Percentiles rank a stretch among this genome's conserved stretches.
Conservation (phyloP, 768 basidiomycete species). For the Mycena sanguinolenta region DNA sequence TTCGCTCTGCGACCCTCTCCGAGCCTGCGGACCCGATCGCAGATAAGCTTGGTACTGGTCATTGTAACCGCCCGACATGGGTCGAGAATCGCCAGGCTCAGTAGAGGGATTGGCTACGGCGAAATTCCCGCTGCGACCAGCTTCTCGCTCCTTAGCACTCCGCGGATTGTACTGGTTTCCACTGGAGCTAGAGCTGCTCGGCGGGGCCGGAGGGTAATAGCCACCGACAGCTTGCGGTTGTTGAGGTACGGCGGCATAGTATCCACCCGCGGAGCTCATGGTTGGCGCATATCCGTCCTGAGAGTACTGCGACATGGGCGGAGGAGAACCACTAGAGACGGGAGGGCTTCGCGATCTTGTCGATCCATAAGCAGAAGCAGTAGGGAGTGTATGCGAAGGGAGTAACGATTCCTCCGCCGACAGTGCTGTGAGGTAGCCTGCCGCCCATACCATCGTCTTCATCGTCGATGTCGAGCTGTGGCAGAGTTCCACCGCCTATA, state of each 20-base stretch:
- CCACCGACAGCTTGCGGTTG: slow-evolving; percentile 34
- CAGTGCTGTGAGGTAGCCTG: slow-evolving; percentile 24
- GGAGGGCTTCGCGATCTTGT: slow-evolving; percentile 36
- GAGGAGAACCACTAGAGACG: slow-evolving; percentile 32
- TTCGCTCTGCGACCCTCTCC: slow-evolving; percentile 18
- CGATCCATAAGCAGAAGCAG: slow-evolving; percentile 24
- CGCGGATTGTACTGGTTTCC: slow-evolving; percentile 29
- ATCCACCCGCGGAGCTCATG: slow-evolving; percentile 35
- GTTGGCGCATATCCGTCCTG: slow-evolving; percentile 31
- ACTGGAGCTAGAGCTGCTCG: slow-evolving; percentile 35
- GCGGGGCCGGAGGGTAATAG: slow-evolving; percentile 31
- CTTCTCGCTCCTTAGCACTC: slow-evolving; percentile 38
- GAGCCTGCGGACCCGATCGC: slow-evolving; percentile 28
- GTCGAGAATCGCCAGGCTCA: slow-evolving; percentile 17
- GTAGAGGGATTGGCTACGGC: slow-evolving; percentile 31
- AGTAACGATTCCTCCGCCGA: slow-evolving; percentile 32
- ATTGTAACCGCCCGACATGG: slow-evolving; percentile 24
- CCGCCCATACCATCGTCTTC: slow-evolving; percentile 36
- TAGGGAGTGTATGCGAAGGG: slow-evolving; percentile 33
- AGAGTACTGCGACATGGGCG: slow-evolving; percentile 37
- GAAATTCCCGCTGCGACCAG: slow-evolving; percentile 20
- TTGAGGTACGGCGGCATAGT: slow-evolving; percentile 33
- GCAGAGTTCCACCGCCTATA: slow-evolving; percentile 33
- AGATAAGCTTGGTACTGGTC: slow-evolving; percentile 31
- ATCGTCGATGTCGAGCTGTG: slow-evolving; percentile 31